These are phyloP conservation scores for Nitzschia palea DNA, from an alignment of 108 stramenopile genomes.

Conservation along the genomic window DNA sequence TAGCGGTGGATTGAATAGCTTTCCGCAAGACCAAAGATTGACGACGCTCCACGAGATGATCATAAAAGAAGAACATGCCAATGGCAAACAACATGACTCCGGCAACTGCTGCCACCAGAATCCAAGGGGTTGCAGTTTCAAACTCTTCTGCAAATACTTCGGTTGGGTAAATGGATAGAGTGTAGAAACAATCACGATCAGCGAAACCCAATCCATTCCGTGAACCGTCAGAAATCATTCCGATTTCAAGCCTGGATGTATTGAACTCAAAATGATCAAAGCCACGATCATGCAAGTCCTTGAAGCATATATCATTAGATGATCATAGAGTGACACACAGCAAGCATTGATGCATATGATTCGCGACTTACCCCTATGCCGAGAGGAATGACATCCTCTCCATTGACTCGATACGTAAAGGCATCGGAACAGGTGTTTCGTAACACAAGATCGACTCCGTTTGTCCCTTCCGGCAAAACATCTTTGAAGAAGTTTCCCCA, in stretches of 20 bases:
- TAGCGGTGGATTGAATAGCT: conserved; percentile 17
- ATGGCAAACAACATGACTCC: conserved; percentile 41
- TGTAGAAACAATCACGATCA: conserved; percentile 20
- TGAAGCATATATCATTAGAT: too few species aligned
- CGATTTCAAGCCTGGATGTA: not conserved
- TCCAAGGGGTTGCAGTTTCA: conserved; percentile 32
- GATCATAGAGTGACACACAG: too few species aligned
- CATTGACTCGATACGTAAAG: not conserved
- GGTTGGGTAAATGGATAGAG: conserved; percentile 58
- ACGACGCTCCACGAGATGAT: conserved; percentile 20
- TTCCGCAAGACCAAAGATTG: conserved; percentile 13
- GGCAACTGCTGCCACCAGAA: conserved; percentile 36
- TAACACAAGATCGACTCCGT: conserved; percentile 13
- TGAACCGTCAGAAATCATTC: not conserved
- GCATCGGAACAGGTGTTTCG: conserved; percentile 7
- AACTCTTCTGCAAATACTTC: conserved; percentile 47
- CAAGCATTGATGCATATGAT: too few species aligned
- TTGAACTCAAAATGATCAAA: not conserved
- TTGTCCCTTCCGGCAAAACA: not conserved
- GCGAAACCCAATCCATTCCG: conserved; percentile 2
- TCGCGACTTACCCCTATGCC: conserved; percentile 15
- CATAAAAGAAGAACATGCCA: conserved; percentile 34
- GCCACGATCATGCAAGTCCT: conserved; percentile 3
- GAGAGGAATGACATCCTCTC: not conserved
- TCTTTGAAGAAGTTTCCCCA: conserved; percentile 7